Evolutionary conservation across 768 basidiomycete species (phyloP), one percentile per base, ranked within the genome.

Genomic region (Tricholoma hemisulphureum): DNA sequence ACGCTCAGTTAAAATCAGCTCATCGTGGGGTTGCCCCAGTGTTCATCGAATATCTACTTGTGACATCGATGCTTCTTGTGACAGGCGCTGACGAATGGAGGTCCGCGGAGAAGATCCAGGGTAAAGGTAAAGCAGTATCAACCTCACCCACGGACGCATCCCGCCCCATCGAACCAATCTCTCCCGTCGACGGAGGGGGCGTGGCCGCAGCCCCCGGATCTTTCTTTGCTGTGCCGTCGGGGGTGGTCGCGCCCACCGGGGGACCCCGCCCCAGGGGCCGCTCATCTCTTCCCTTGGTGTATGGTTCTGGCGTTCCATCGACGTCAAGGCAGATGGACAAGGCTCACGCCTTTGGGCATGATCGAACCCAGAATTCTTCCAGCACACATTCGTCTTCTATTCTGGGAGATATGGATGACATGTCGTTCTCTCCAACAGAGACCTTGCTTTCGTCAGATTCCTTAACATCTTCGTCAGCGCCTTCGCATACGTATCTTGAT

Each of bases 11-110:
- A 3, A 79, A 85, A 65, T 71, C 79, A n/a, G 80, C 80, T 28
- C 83, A 87, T 65, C 78, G 79, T 28, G 87, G 87, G n/a, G 83
- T 92, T 13, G 84, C 88, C 10, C 71, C 84, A 29, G 69, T 81
- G 16, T 75, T 91, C 6, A 76, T 91, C 31, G 89, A 92, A 69
- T 84, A 89, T 67, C 77, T 92, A 11, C 69, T 92, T 51, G 73
- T 86, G 45, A 89, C 89, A 2, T 76, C 86, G 7, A 74, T 90
- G 32, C 71, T 92, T 2, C 77, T 91, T 34, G 80, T 87, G 24
- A 90, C 88, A 0, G 86, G 88, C 55, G 73, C 80, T 7, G 84
- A 89, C 53, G 87, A 88, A 65, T 83, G 73, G 74, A 73, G 70
- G 71, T 58, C 68, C 10, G 73, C 69, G 18, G 70, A 67, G 61